Conservation (phyloP, 2,329 filamentous ascomycete species). For the Cladobotryum protrusum region DNA sequence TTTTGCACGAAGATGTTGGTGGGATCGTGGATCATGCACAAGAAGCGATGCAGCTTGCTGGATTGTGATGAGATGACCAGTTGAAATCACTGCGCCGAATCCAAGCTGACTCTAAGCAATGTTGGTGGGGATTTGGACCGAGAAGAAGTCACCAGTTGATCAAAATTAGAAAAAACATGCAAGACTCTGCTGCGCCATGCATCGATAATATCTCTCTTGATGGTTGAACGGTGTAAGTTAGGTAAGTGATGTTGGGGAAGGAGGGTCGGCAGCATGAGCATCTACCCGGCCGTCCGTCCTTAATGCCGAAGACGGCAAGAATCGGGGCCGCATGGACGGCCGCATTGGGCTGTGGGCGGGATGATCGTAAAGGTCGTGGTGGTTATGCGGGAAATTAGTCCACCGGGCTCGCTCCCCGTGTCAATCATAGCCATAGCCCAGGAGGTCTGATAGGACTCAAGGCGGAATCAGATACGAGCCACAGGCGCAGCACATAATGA, state of each 20-base stretch:
- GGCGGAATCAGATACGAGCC: not conserved
- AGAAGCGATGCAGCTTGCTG: not conserved
- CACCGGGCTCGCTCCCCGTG: not conserved
- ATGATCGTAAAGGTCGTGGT: constrained; percentile 9
- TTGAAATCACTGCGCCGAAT: not conserved
- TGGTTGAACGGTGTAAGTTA: not conserved
- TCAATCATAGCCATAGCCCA: not conserved
- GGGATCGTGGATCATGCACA: constrained; percentile 1
- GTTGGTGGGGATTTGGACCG: not conserved
- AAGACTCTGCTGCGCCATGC: constrained; percentile 7
- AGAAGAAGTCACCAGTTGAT: not conserved
- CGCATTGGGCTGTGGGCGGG: constrained; percentile 13
- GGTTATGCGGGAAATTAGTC: constrained; percentile 1
- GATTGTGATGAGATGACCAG: constrained; percentile 1
- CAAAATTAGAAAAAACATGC: not conserved
- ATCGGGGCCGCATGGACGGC: constrained; percentile 11
- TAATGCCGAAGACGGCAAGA: constrained; percentile 10
- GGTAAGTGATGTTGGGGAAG: not conserved
- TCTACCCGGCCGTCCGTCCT: not conserved
- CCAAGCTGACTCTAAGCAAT: not conserved
- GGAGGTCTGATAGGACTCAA: not conserved
- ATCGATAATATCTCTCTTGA: not conserved
- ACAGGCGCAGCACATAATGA: constrained; percentile 3
- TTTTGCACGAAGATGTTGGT: constrained; percentile 3
- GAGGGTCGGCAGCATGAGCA: not conserved